Base-by-base conservation (phyloP, 2,329 filamentous ascomycete species). In the Alternaria viburni region DNA sequence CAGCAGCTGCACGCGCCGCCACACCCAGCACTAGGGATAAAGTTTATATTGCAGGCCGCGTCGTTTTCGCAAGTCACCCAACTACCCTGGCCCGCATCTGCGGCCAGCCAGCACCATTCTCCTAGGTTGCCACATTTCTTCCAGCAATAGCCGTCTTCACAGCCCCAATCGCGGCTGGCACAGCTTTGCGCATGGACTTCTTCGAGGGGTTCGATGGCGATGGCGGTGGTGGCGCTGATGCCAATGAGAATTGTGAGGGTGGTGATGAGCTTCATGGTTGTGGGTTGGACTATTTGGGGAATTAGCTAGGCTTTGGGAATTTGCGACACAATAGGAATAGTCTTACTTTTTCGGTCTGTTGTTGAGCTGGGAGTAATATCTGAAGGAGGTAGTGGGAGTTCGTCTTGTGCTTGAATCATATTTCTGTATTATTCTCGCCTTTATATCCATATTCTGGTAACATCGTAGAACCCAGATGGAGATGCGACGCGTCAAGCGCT, bases 241-340 rank as follows among this genome's bases (percentile, higher is more conserved):
- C 21, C 21, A 21, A 21, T 3, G n/a, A 52, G 19, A 26, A 45
- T 12, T 15, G 54, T 8, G 13, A 52, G 19, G 49, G 54, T 9
- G n/a, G 54, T 47, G 46, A 21, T 58, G 59, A 47, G 57, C 26
- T 51, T 58, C 59, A 61, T 61, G 13, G 12, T 43, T 41, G 21
- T 7, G 17, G 17, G 51, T 11, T 43, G 43, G 5, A 30, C 47
- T 51, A 7, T 2, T 3, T 11, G n/a, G 6, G 1, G n/a, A 6
- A n/a, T 15, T 17, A 2, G 45, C 19, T 41, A 10, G 36, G 8
- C 8, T 41, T 41, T 11, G 6, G 13, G 5, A 2, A 23, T 45
- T 8, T 15, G 44, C 3, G 8, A 4, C 3, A 15, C 3, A 6
- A 7, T 15, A 13, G 30, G 28, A 7, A 6, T 6, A 13, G 28